Conservation (phyloP, 2,329 filamentous ascomycete species). For the Colletotrichum chlorophyti region DNA sequence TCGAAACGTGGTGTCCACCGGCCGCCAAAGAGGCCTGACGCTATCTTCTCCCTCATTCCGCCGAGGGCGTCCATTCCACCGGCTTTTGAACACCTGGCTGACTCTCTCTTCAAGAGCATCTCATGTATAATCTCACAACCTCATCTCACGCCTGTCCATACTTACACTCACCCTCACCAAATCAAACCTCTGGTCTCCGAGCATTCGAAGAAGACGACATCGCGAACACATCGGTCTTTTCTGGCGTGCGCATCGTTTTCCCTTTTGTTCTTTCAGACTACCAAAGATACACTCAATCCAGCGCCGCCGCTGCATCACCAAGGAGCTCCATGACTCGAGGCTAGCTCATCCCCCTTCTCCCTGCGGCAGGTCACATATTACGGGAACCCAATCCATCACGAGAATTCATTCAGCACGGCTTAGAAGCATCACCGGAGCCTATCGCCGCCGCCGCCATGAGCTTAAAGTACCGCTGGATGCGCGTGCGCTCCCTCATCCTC, state of each 20-base stretch:
- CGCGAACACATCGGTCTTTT: too few relatives aligned
- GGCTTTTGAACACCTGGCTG: too few relatives aligned
- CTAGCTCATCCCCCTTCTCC: neutral
- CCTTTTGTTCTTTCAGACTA: neutral
- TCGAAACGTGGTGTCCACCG: neutral
- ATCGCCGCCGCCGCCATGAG: neutral
- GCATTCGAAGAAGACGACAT: too few relatives aligned
- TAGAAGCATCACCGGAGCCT: neutral
- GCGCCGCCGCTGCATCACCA: neutral
- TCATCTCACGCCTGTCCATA: too few relatives aligned
- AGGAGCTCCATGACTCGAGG: neutral
- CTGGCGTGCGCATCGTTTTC: too few relatives aligned
- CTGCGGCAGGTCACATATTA: neutral
- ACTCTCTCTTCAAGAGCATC: too few relatives aligned
- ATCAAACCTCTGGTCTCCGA: too few relatives aligned
- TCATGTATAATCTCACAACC: too few relatives aligned
- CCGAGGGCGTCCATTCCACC: too few relatives aligned
- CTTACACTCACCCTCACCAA: too few relatives aligned
- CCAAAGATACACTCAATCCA: neutral
- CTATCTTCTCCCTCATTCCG: neutral
- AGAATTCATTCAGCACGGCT: too few relatives aligned
- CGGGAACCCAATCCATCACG: too few relatives aligned
- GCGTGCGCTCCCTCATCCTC: constrained; percentile 13
- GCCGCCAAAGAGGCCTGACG: neutral
- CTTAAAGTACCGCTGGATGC: constrained; percentile 13